phyloP scores from a whole-genome alignment of 371 early-diverging fungal genomes.

The Lichtheimia ornata region DNA sequence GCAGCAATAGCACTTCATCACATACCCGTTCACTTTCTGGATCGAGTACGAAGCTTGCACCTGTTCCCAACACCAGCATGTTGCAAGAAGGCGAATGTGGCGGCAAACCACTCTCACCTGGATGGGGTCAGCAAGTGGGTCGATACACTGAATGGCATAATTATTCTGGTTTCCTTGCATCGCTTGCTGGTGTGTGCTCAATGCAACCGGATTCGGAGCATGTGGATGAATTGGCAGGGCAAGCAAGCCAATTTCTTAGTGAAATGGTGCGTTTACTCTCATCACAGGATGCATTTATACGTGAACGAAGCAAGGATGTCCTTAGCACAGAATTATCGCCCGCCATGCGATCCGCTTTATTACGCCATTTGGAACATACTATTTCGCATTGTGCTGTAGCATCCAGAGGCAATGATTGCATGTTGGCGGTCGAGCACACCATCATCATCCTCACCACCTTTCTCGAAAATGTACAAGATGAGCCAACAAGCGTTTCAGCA shows the following conservation, averaged over 20 bases:
- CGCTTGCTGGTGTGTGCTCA: constrained; percentile 61
- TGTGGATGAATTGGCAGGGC: constrained; percentile 6
- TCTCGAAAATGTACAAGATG: constrained; percentile 61
- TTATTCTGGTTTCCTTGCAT: constrained; percentile 68
- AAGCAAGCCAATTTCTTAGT: constrained; percentile 74
- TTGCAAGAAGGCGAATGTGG: constrained; percentile 9
- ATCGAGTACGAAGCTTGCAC: too few species aligned
- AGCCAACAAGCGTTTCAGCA: constrained; percentile 54
- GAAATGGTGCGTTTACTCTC: constrained; percentile 83
- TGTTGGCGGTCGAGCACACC: constrained; percentile 84
- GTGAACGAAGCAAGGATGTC: constrained; percentile 85
- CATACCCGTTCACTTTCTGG: neutral
- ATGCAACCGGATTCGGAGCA: too few species aligned
- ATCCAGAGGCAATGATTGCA: constrained; percentile 60
- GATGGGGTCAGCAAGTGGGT: constrained; percentile 4
- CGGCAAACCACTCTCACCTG: neutral
- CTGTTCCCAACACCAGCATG: neutral
- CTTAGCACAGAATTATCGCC: constrained; percentile 82
- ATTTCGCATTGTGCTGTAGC: constrained; percentile 69
- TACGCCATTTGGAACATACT: constrained; percentile 66
- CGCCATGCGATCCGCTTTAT: constrained; percentile 74
- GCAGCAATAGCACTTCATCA: neutral
- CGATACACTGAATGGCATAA: constrained; percentile 58
- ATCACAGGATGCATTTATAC: constrained; percentile 77
- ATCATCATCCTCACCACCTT: constrained; percentile 80